Percentiles rank a stretch among this genome's conserved stretches.
These are phyloP conservation scores for Collybiopsis luxurians DNA, from an alignment of 768 basidiomycete species.

Conservation along the genomic window DNA sequence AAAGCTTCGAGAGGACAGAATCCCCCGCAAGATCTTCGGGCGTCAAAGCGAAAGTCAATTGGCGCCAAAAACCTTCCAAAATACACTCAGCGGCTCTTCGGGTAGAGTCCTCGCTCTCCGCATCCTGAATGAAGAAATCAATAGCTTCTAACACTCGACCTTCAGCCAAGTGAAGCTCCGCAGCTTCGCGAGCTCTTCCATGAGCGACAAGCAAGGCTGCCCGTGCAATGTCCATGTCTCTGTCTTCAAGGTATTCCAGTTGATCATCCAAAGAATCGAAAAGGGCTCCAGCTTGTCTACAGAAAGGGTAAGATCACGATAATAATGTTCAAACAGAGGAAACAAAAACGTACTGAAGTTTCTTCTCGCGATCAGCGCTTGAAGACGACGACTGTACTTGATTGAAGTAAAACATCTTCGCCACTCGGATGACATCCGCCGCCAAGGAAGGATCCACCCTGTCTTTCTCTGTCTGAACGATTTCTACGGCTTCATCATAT, in stretches of 20 bases:
- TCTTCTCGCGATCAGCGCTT: conserved; percentile 9
- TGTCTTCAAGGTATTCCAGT: conserved; percentile 55
- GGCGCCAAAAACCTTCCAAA: conserved; percentile 43
- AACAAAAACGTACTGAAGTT: conserved; percentile 22
- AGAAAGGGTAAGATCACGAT: background rate
- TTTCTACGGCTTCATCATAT: conserved; percentile 52
- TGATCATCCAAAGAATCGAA: conserved; percentile 52
- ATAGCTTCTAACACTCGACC: conserved; percentile 48
- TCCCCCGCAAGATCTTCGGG: conserved; percentile 11
- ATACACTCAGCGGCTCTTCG: conserved; percentile 35
- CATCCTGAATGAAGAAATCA: conserved; percentile 37
- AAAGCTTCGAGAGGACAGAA: conserved; percentile 16
- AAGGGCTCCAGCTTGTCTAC: conserved; percentile 44
- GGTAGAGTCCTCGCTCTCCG: conserved; percentile 18
- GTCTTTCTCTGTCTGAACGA: conserved; percentile 34
- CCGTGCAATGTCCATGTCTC: conserved; percentile 47
- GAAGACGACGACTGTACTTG: conserved; percentile 12
- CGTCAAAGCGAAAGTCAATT: conserved; percentile 36
- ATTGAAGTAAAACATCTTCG: conserved; percentile 44
- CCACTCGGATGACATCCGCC: conserved; percentile 38
- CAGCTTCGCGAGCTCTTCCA: conserved; percentile 46
- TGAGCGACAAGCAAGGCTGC: conserved; percentile 41
- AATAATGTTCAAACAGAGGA: background rate
- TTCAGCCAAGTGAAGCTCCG: conserved; percentile 46
- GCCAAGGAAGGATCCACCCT: conserved; percentile 29